Evolutionary conservation across 805 yeast genomes (phyloP), one percentile per base, ranked within the genome.

Genomic region (Brettanomyces nanus): DNA sequence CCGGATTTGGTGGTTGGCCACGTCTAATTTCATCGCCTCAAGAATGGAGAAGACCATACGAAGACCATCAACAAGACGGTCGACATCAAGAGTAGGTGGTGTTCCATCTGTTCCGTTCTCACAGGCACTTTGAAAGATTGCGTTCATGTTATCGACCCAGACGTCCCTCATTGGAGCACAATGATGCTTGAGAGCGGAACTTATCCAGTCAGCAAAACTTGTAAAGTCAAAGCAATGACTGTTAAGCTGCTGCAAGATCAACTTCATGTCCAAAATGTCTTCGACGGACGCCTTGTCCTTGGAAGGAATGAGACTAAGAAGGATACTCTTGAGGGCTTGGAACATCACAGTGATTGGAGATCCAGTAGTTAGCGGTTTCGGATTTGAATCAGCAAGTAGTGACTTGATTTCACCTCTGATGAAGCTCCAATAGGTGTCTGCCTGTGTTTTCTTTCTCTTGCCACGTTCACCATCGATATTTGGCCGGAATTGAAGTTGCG

Each of bases 141-240:
- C 49, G 34, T 75, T 74, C 92, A 89, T 85, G 49, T 80, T 85
- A 48, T 77, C 84, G 27, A 89, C 95, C 87, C 92, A 81, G 29
- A 75, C 63, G 59, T 85, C 95, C 55, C 97, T 73, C 94, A 86
- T 86, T 44, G 97, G 97, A 5, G 96, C 95, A 62, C 96, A 87
- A 56, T 85, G 95, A 37, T 80, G 76, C 61, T 87, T 85, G 61
- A 90, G 80, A 23, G 86, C 74, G 23, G 71, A 66, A 2, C 85
- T 76, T 30, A 89, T 68, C 90, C 94, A 84, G 40, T 68, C 68
- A 2, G 89, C 72, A 49, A 86, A 69, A 27, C 73, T 69, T 15
- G 76, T 73, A 62, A 83, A 84, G 56, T 81, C 84, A 49, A 84
- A 73, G n/a, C 83, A 73, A 18, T 81, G 77, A 45, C 75, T 77